Base-by-base conservation (phyloP, 768 basidiomycete species). In the Kwoniella newhampshirensis region DNA sequence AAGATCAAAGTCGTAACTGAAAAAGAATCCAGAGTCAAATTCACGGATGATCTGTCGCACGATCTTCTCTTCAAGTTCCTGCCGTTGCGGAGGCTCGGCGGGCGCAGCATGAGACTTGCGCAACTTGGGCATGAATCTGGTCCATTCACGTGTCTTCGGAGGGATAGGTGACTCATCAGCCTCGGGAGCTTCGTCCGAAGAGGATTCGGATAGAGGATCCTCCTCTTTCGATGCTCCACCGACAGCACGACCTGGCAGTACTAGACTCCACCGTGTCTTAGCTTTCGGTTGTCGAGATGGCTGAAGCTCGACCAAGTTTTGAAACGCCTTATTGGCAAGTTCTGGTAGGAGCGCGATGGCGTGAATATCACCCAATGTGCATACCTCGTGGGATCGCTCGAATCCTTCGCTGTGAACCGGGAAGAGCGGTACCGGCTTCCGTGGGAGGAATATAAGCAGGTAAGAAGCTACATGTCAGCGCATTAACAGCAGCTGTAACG, bases 1-100 rank as follows among this genome's bases (percentile, higher is more conserved):
- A 80, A 56, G 75, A 87, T 91, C 92, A 64, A 91, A 91, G 57
- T 82, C 85, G 74, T 90, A 87, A 0, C 89, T 82, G 71, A 90
- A 94, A 75, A 87, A 92, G 89, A 96, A 94, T 11, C 90, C 91
- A 66, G 86, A 88, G 13, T 82, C 80, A 67, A 85, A 90, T 65
- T 89, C 86, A 51, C 83, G 81, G 27, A 90, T 80, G 51, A 85
- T 86, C 75, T 93, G 89, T 21, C 85, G 80, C 11, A 94, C 77
- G 42, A 94, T 86, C 75, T 91, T 91, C 27, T 82, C 81, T 67
- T 96, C 92, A 8, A 96, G 77, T 66, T 92, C 87, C 41, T 63
- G 60, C 23, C 75, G 67, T 46, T 72, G 63, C 18, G 71, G 65
- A 2, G 65, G 67, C 44, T 64, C 49, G n/a, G 25, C 35, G 1